Evolutionary conservation across 2,329 filamentous ascomycete genomes (phyloP).

Genomic region (Cladobotryum protrusum): DNA sequence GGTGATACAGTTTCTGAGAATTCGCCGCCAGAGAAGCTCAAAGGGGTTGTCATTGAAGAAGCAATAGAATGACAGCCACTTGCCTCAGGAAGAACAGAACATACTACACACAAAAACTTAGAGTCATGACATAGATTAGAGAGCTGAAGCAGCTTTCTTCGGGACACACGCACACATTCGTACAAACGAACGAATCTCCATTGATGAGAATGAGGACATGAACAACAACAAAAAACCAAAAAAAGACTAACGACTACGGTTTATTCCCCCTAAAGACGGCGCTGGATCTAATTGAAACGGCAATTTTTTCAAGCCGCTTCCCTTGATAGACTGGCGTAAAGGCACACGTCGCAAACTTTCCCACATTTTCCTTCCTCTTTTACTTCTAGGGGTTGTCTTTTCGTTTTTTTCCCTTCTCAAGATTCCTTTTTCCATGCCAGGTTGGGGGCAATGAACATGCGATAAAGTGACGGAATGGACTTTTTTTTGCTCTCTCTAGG

Average conservation of each 20-base stretch:
- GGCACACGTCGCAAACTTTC: not conserved
- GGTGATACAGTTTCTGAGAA: conserved; percentile 26
- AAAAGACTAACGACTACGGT: not conserved
- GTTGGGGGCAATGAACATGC: not conserved
- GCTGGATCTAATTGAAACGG: not conserved
- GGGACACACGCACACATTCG: not conserved
- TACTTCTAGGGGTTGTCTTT: not conserved
- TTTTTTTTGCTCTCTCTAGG: not conserved
- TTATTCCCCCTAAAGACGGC: not conserved
- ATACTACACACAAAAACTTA: not conserved
- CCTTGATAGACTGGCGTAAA: not conserved
- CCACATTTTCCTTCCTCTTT: not conserved
- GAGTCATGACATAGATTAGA: too few relatives aligned
- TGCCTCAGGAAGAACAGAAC: not conserved
- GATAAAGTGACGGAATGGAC: not conserved
- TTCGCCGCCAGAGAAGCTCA: conserved; percentile 5
- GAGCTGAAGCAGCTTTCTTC: too few relatives aligned
- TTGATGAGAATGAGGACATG: not conserved
- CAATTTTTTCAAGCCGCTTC: not conserved
- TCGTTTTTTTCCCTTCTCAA: not conserved
- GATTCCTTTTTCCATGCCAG: not conserved
- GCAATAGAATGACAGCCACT: not conserved
- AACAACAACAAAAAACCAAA: not conserved
- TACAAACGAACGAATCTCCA: not conserved
- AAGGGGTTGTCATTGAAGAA: not conserved